Base-by-base conservation (phyloP, 495 filamentous ascomycete genomes). In the Xylaria curta region DNA sequence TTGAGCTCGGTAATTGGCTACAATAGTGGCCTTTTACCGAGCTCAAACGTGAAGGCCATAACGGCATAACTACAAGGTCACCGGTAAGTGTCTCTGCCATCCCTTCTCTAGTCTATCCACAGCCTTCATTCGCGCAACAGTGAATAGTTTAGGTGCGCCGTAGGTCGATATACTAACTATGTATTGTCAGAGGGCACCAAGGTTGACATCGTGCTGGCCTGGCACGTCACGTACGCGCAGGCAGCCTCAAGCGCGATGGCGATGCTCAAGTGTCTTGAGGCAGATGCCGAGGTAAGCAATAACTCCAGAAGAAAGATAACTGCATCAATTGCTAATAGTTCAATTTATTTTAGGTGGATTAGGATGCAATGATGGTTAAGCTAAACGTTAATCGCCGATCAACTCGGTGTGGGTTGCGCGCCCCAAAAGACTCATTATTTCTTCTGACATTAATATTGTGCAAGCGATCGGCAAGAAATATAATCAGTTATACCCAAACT, bases 1-100 rank as follows among this genome's bases (percentile, higher is more conserved):
- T 56, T 56, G 53, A 26, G 53, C 53, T 56, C 53, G 53, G 53
- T 56, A 56, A 56, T 56, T 31, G 19, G 53, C 21, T 26, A 24
- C n/a, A 26, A 7, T 46, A 12, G n/a, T 53, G 21, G 21, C 21
- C 21, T 53, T 53, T 53, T 53, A 53, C 49, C 49, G 21, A 53
- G 49, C 49, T 53, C 49, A 53, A 13, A 26, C n/a, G 49, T 26
- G 9, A 53, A 53, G 49, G 49, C 49, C 49, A 53, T 53, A 53
- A 53, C 10, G 49, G 21, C 49, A 53, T 53, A 53, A 53, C 21
- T 53, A 26, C 21, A 53, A 53, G 9, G 49, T 8, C 49, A 13
- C 13, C 49, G 12, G 49, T 53, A 53, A 13, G 49, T 53, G 3
- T 21, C 49, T 10, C 1, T 26, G 8, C 9, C 9, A 26, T n/a